Evolutionary conservation across 2,329 filamentous ascomycete genomes (phyloP).

Genomic region (Penicillium sp.): DNA sequence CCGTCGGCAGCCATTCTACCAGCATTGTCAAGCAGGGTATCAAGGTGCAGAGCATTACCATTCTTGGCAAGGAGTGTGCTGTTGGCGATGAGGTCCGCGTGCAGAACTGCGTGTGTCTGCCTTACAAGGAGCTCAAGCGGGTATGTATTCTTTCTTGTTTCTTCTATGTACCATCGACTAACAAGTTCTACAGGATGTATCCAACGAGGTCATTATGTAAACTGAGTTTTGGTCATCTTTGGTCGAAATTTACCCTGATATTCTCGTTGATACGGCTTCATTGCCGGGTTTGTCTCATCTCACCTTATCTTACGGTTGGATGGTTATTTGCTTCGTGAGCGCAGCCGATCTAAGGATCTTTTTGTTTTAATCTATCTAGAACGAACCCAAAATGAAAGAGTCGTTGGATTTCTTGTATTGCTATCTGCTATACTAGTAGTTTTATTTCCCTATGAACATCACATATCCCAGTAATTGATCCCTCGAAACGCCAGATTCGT

Average conservation of each 20-base stretch:
- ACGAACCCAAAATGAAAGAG: constrained; percentile 10
- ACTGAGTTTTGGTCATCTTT: constrained; percentile 14
- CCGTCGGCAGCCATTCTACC: constrained; percentile 82
- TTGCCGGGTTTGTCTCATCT: constrained; percentile 3
- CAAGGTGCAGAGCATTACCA: constrained; percentile 98
- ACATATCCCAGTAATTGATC: constrained; percentile 2
- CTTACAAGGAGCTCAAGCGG: constrained; percentile 96
- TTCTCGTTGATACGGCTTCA: constrained; percentile 18
- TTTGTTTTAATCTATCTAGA: constrained; percentile 13
- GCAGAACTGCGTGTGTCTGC: constrained; percentile 96
- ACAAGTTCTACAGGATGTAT: constrained; percentile 32
- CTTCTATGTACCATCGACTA: constrained; percentile 1
- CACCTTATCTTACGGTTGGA: constrained; percentile 15
- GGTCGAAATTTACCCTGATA: constrained; percentile 18
- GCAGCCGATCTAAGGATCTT: constrained; percentile 10
- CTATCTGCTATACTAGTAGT: background rate
- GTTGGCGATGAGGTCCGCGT: constrained; percentile 93
- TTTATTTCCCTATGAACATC: background rate
- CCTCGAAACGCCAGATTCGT: background rate
- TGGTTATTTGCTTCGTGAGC: constrained; percentile 18
- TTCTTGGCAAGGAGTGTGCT: constrained; percentile 90
- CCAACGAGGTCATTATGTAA: constrained; percentile 82
- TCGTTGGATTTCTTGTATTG: constrained; percentile 2
- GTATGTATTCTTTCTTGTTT: constrained; percentile 53
- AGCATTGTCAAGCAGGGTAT: constrained; percentile 97